Base-by-base conservation (phyloP, 179 eudicot genomes). In the Monotropa hypopitys region DNA sequence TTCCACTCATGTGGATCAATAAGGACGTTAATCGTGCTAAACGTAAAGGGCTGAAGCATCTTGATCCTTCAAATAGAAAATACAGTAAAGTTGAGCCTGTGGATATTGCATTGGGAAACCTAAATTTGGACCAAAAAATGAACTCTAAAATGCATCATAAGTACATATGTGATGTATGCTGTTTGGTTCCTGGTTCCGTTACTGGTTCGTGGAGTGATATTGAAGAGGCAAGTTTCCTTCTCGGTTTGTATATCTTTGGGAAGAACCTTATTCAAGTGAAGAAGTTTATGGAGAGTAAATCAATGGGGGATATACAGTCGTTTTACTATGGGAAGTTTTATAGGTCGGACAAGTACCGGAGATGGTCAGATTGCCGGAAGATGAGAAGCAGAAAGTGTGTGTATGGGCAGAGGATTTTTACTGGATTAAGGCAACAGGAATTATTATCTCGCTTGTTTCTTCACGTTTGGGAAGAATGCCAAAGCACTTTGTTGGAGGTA, bases 221-320 rank as follows among this genome's bases (percentile, higher is more conserved):
- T 72, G 97, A 88, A 78, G 86, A 81, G 73, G 88, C 83, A 42
- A 84, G 91, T 72, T 88, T 91, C 79, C 76, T 90, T 33, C 90
- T 93, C 69, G 91, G 97, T 62, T 74, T 92, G 74, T 92, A 89
- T 73, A 80, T 91, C 26, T 91, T 91, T 73, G 94, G 90, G 80
- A 92, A 91, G 86, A 86, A 91, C 69, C 89, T 92, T 77, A 86
- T 79, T 76, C 85, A 56, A 73, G 84, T 92, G 80, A 75, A 72
- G 81, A 84, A 79, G 62, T 92, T 92, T 74, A 74, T 91, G 70
- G 92, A 78, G 79, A 86, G 79, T 59, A 92, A 91, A 79, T 79
- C 77, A 16, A 75, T 82, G 76, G 92, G 94, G 8, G 84, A 85
- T 61, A 77, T 92, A 43, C 77, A 83, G 74, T 80, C 88, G 21